phyloP scores from a whole-genome alignment of 306 rosid genomes.

The Chamaecrista fasciculata region DNA sequence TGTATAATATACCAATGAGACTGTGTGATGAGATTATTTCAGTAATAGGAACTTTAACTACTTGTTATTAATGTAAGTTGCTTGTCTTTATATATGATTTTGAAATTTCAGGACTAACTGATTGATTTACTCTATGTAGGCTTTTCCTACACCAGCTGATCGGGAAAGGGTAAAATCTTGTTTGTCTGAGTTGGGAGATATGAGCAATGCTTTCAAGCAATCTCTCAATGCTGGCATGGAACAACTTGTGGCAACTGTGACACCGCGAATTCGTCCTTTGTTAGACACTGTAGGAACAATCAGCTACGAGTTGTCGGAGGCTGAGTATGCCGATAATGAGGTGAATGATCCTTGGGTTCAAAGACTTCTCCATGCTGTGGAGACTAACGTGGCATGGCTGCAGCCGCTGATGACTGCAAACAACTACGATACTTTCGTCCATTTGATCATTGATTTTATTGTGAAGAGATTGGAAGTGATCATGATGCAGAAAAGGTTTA shows the following conservation, averaged over 20 bases:
- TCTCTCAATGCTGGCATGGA: slow-evolving; percentile 72
- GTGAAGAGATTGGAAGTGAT: slow-evolving; percentile 95
- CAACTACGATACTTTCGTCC: slow-evolving; percentile 79
- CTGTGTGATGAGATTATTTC: background rate
- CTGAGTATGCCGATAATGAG: slow-evolving; percentile 89
- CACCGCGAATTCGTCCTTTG: slow-evolving; percentile 80
- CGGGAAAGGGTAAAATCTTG: slow-evolving; percentile 92
- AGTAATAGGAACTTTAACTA: background rate
- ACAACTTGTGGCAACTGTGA: slow-evolving; percentile 75
- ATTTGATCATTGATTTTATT: slow-evolving; percentile 77
- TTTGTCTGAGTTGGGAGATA: slow-evolving; percentile 83
- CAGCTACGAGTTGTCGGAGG: slow-evolving; percentile 87
- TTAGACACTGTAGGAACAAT: slow-evolving; percentile 81
- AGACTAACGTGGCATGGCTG: slow-evolving; percentile 80
- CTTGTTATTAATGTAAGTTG: background rate
- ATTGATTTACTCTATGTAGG: slow-evolving; percentile 44
- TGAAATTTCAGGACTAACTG: slow-evolving; percentile 4
- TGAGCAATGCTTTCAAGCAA: slow-evolving; percentile 88
- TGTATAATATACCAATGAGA: background rate
- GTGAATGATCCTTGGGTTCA: slow-evolving; percentile 99
- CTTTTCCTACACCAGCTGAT: slow-evolving; percentile 75
- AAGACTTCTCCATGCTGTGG: slow-evolving; percentile 91
- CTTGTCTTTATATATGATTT: background rate
- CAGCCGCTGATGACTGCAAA: slow-evolving; percentile 87
- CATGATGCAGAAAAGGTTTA: slow-evolving; percentile 94